Base-by-base conservation (phyloP, 768 basidiomycete species). In the Floccularia luteovirens region DNA sequence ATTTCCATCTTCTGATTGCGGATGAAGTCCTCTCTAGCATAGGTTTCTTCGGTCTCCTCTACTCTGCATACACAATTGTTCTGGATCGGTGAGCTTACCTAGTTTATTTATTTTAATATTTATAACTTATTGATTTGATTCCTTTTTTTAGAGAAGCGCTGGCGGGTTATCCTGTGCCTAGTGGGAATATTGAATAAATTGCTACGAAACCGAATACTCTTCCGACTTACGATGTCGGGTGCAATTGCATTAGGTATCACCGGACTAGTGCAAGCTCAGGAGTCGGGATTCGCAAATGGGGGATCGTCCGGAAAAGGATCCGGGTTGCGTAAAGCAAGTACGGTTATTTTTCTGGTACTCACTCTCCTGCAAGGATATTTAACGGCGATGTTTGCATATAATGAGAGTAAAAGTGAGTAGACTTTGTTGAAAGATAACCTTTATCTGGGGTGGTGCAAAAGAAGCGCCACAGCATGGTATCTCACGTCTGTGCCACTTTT, bases 41-140 rank as follows among this genome's bases (percentile, higher is more conserved):
- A 19, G 70, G 70, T 3, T 72, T 66, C 48, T 63, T 67, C 28
- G 64, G 61, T n/a, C 48, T 73, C 5, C 46, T 72, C 11, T 66
- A 62, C 36, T 62, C 66, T 1, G 56, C 64, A 0, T 70, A 67
- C 38, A 64, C 57, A 0, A 56, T 71, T 2, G 63, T 68, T 5
- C 44, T 67, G 12, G 67, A 71, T 40, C 53, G 66, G 70, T 71
- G 41, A 25, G 54, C 21, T 5, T 24, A 11, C 19, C 23, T 14
- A 22, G 17, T 21, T 7, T 28, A 23, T 12, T 19, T 33, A 24
- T 24, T 12, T 17, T 11, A 5, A 10, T 5, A 20, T 10, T 17
- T 21, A 19, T 24, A 8, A 11, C 14, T 37, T 10, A 37, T 24
- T 16, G 27, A 31, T 21, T 12, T 27, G 6, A n/a, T n/a, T n/a